Evolutionary conservation across 2,329 filamentous ascomycete genomes (phyloP).

Genomic region (Hymenotorrendiella dingleyae): DNA sequence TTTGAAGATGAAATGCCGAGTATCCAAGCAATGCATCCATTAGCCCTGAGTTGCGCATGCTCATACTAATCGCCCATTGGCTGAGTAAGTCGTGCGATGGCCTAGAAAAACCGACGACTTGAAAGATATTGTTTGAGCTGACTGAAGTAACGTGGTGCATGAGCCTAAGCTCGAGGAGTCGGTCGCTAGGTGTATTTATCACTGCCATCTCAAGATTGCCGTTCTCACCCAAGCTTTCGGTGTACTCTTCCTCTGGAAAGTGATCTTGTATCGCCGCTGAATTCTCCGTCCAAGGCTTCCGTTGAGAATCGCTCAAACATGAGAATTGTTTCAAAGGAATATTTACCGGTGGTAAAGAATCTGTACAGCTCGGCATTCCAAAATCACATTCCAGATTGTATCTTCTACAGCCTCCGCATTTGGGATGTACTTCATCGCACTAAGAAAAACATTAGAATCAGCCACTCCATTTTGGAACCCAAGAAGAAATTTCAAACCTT

Average conservation of each 20-base stretch:
- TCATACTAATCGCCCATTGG: conserved; percentile 1
- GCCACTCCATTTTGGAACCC: background rate
- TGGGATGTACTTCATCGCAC: background rate
- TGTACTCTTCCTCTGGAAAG: background rate
- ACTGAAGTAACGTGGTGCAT: conserved; percentile 57
- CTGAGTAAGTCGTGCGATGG: background rate
- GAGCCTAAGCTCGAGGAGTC: conserved; percentile 47
- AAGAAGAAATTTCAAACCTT: conserved; percentile 2
- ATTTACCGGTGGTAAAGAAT: background rate
- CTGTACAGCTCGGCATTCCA: background rate
- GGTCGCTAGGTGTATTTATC: conserved; percentile 1
- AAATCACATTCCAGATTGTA: background rate
- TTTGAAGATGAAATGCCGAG: conserved; percentile 53
- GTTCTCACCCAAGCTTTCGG: background rate
- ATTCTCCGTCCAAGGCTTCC: too few relatives aligned
- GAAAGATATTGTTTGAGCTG: conserved; percentile 51
- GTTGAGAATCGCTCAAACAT: too few relatives aligned
- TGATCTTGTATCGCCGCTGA: background rate
- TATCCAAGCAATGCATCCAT: conserved; percentile 56
- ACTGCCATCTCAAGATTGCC: background rate
- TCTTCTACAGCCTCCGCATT: background rate
- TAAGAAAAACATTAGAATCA: background rate
- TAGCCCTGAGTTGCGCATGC: conserved; percentile 40
- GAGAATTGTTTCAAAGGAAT: background rate
- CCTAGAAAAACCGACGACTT: conserved; percentile 24